Evolutionary conservation across 1,284 basidiomycete species (phyloP), one percentile per base, ranked within the genome.

Genomic region (Tilletia horrida): DNA sequence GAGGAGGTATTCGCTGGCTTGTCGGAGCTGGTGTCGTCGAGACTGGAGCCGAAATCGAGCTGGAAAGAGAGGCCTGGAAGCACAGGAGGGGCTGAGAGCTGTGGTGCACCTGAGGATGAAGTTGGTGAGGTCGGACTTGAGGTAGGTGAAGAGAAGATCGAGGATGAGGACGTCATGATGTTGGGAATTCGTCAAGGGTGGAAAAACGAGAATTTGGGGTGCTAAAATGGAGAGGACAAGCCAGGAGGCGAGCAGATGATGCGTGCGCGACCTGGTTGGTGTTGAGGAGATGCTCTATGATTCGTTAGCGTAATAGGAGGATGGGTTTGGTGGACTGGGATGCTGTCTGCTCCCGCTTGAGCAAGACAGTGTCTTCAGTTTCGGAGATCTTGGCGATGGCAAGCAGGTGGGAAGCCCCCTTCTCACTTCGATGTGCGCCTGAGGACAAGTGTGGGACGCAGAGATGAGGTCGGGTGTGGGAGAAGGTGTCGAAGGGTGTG

Each of bases 91-190:
- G 21, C 50, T n/a, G 50, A 13, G 23, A 25, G 50, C 14, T 52
- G 50, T 25, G 50, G 50, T 11, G 50, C 50, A 13, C 21, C 50
- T 14, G 50, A 52, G 18, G 50, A n/a, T 3, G 50, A 52, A 1
- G 50, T 52, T 23, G 50, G 50, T 27, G 50, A 52, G 1, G 50
- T 23, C 21, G 50, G 50, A 13, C 23, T 25, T 25, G 50, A 52
- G 6, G 50, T 25, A 16, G 18, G 18, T 48, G 45, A 48, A 2
- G 50, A 27, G n/a, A n/a, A 27, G 23, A 27, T 27, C 23, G 50
- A 52, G 21, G 50, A n/a, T 27, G 13, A 27, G 50, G 50, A 52
- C 50, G 50, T 25, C 50, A 52, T 52, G 50, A 27, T 25, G 4
- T 18, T 16, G 4, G 11, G 35, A 40, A 11, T 40, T 3, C 21